Base-by-base conservation (phyloP, 306 rosid species). In the Prunus mongolica region DNA sequence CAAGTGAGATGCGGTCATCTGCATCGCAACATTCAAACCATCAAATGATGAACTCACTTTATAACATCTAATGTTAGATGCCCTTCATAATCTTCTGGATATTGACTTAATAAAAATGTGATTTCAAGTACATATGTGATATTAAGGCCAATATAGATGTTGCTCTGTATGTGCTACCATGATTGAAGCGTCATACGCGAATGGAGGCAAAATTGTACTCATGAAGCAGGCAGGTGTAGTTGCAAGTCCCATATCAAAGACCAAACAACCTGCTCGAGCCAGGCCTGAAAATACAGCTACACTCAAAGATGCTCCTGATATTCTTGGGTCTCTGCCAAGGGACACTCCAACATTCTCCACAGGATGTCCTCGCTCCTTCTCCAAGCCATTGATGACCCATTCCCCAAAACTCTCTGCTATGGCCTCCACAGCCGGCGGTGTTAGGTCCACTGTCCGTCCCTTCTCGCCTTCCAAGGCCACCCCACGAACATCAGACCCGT, bases 171-270 rank as follows among this genome's bases (percentile, higher is more conserved):
- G 56, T 27, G 71, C 15, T 80, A 94, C 98, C 98, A 91, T 91
- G 28, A 94, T 91, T 2, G 98, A 94, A 87, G 97, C 98, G 60
- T 94, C 91, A 24, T 82, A 94, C 51, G 79, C 16, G 84, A 89
- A 94, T n/a, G 93, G 91, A 49, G 91, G 82, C 87, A 94, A 83
- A 50, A 92, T 68, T n/a, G 98, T 94, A 76, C 96, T 94, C 98
- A 92, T 91, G 84, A 94, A 94, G 78, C 98, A 94, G 69, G 98
- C 97, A 8, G 97, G 98, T 6, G 98, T 94, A 10, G 98, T 91
- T 6, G 98, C 97, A 2, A 92, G 81, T 34, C 95, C 93, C 88
- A 94, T 86, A 44, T 89, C 97, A 74, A 85, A 89, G 19, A 54
- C 88, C 84, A 76, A 76, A 84, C 98, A 91, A 72, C 98, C 93